Evolutionary conservation across 2,329 filamentous ascomycete genomes (phyloP).

Genomic region (Dichotomopilus funicola): DNA sequence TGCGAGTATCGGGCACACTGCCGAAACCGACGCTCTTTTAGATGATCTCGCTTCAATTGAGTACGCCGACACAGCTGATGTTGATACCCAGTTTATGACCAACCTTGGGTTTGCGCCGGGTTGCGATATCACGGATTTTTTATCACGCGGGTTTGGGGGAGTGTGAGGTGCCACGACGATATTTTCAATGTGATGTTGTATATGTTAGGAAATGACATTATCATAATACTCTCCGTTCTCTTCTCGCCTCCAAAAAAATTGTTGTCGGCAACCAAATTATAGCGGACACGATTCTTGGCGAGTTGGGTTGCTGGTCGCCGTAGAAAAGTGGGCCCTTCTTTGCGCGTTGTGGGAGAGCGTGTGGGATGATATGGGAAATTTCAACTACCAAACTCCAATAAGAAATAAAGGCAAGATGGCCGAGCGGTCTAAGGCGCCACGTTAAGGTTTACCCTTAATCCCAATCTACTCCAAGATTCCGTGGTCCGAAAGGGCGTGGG

Average conservation of each 20-base stretch:
- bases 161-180: constrained; percentile 10
- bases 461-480: constrained; percentile 13
- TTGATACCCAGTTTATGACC: constrained; percentile 58
- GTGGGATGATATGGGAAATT: not conserved
- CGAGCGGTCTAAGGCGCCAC: constrained; percentile 21
- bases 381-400: not conserved
- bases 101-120: constrained; percentile 60
- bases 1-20: constrained; percentile 21
- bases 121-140: constrained; percentile 43
- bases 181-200: not conserved
- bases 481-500: constrained; percentile 19
- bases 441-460: constrained; percentile 20
- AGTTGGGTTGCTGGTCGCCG: not conserved
- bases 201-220: not conserved
- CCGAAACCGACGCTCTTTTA: constrained; percentile 46
- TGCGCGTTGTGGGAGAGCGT: not conserved
- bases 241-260: not conserved
- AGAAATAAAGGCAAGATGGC: constrained; percentile 16
- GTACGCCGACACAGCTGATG: constrained; percentile 42
- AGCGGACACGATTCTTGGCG: no score
- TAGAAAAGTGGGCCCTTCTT: not conserved
- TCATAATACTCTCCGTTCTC: not conserved
- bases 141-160: constrained; percentile 33
- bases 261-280: no score
- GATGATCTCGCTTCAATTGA: constrained; percentile 48